Evolutionary conservation across 371 early-diverging fungal genomes (phyloP), one percentile per base, ranked within the genome.

Genomic region (Catenaria anguillulae): DNA sequence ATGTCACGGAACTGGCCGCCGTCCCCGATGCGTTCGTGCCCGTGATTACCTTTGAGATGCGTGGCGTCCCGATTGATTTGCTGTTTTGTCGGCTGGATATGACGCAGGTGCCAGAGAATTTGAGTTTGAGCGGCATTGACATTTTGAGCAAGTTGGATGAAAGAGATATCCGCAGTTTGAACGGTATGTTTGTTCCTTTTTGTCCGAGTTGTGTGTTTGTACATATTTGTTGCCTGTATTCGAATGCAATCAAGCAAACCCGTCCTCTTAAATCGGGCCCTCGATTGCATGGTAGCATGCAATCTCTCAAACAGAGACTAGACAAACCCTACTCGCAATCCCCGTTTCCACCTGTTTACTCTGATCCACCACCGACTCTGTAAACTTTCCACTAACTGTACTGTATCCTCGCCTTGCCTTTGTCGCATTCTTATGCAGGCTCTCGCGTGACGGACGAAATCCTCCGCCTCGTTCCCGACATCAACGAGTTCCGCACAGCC

Each of bases 381-480:
- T n/a, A n/a, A n/a, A n/a, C n/a, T n/a, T n/a, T n/a, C n/a, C n/a
- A n/a, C n/a, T n/a, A n/a, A n/a, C n/a, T n/a, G n/a, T n/a, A n/a
- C n/a, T n/a, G n/a, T n/a, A n/a, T n/a, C n/a, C 46, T 24, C 24
- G 21, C 34, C 17, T 56, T 37, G 17, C 36, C 19, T 33, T 23
- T 33, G 33, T 24, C 37, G 37, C 37, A 37, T 37, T 13, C 8
- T n/a, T n/a, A 17, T 52, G 42, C 63, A 81, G 84, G 89, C n/a
- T 93, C 95, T 52, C 85, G 99, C 35, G 98, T 98, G 2, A 97
- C 99, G 2, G 98, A 99, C 71, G 96, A 95, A 61, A 97, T 99
- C 60, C 71, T 99, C 64, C 80, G 89, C 17, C 77, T 97, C 33
- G 98, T 99, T 15, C 99, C 99, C 4, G 86, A 91, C 71, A 84